Percentiles rank a stretch among this genome's conserved stretches.
Conservation (phyloP, 2,329 filamentous ascomycete species). For the Arthrobotrys megalospora region DNA sequence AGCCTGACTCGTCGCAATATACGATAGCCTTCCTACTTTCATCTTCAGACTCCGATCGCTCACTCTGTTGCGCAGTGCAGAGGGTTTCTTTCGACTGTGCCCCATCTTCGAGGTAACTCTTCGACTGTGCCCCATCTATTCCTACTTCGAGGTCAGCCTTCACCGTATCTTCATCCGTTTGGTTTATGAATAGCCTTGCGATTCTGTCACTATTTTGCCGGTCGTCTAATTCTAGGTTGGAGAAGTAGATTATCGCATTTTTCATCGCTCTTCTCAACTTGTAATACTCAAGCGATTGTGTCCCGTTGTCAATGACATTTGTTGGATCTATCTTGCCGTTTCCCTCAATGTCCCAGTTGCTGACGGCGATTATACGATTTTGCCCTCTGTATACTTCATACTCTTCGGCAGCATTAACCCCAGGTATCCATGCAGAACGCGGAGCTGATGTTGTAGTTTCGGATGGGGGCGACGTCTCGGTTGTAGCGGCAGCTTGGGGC, state of each 20-base stretch:
- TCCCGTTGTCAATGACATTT: neutral
- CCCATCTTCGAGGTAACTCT: too few relatives aligned
- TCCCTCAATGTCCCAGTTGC: neutral
- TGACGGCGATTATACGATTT: neutral
- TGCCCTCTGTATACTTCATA: neutral
- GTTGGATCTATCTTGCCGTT: neutral
- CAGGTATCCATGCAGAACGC: neutral
- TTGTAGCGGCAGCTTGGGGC: too few relatives aligned
- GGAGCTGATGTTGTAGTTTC: too few relatives aligned
- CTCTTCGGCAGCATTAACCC: neutral
- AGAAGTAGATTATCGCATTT: neutral
- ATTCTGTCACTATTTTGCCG: neutral
- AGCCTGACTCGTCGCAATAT: slow-evolving; percentile 20
- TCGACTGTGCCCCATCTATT: too few relatives aligned
- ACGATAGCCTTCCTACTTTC: neutral
- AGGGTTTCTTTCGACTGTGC: neutral
- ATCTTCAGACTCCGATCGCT: neutral
- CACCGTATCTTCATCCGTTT: neutral
- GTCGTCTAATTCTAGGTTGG: neutral
- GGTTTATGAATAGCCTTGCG: neutral
- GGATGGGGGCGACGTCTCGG: too few relatives aligned
- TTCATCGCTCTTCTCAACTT: neutral
- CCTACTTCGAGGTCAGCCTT: neutral
- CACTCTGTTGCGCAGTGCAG: neutral
- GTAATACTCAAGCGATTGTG: neutral